Evolutionary conservation across 1,139 yeast genomes (phyloP).

Genomic region (Petasospora fabianii): DNA sequence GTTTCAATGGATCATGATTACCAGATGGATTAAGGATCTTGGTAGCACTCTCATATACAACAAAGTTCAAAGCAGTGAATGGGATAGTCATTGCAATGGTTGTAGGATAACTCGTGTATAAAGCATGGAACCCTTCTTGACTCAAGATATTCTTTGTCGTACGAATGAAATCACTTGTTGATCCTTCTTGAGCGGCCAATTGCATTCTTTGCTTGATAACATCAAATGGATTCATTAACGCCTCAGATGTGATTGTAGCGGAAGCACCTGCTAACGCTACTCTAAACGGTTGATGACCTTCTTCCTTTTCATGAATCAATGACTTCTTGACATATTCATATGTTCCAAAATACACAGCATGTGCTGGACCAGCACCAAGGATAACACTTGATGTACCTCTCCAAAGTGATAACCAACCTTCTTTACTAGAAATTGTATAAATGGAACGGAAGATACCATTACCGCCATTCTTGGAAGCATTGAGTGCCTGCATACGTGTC

Average conservation of each 20-base stretch:
- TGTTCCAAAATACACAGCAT: slow-evolving; percentile 92
- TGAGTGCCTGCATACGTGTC: slow-evolving; percentile 86
- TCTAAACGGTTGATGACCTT: slow-evolving; percentile 54
- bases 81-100: slow-evolving; percentile 92
- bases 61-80: slow-evolving; percentile 91
- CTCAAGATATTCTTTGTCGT: slow-evolving; percentile 43
- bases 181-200: slow-evolving; percentile 30
- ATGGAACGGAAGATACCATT: slow-evolving; percentile 41
- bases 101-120: slow-evolving; percentile 92
- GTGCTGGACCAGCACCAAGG: slow-evolving; percentile 98
- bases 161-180: slow-evolving; percentile 8
- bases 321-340: slow-evolving; percentile 79
- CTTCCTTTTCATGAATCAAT: slow-evolving; percentile 29
- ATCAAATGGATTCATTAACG: slow-evolving; percentile 97
- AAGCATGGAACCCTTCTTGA: slow-evolving; percentile 76
- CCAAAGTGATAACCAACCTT: slow-evolving; percentile 90
- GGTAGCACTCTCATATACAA: slow-evolving; percentile 82
- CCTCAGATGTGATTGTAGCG: slow-evolving; percentile 90
- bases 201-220: slow-evolving; percentile 90
- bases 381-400: slow-evolving; percentile 91
- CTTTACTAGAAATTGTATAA: slow-evolving; percentile 74
- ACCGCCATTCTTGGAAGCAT: slow-evolving; percentile 1
- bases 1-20: slow-evolving; percentile 82
- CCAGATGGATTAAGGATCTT: slow-evolving; percentile 74
- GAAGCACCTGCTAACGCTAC: slow-evolving; percentile 88